A percentile compares a stretch with the other conserved stretches of the same genome.
phyloP scores from a whole-genome alignment of 495 filamentous ascomycete genomes.

The Penicillium lagena region DNA sequence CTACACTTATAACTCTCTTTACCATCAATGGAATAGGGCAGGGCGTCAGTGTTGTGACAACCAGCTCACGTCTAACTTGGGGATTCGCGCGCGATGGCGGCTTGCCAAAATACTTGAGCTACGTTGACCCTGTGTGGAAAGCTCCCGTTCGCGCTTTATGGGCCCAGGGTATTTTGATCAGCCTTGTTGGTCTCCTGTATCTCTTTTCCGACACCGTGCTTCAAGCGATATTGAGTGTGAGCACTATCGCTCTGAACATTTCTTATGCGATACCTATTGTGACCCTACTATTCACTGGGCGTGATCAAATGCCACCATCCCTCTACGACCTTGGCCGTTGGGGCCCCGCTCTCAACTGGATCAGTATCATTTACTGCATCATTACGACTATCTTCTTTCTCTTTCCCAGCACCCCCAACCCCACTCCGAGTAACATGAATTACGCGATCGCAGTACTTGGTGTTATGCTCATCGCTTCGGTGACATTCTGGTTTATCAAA shows the following conservation, averaged over 20 bases:
- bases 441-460: conserved; percentile 45
- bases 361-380: conserved; percentile 39
- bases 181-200: conserved; percentile 37
- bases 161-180: conserved; percentile 36
- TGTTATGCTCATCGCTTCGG: conserved; percentile 39
- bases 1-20: conserved; percentile 37
- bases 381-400: conserved; percentile 45
- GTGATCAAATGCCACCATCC: conserved; percentile 34
- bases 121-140: conserved; percentile 36
- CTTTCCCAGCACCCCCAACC: conserved; percentile 35
- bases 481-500: conserved; percentile 38
- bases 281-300: conserved; percentile 32
- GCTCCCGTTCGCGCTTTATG: conserved; percentile 39
- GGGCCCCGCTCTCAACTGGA: conserved; percentile 32
- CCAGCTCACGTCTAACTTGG: conserved; percentile 46
- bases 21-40: conserved; percentile 44
- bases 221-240: conserved; percentile 42
- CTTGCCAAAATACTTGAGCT: conserved; percentile 38
- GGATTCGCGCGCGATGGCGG: conserved; percentile 53
- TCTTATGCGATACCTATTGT: conserved; percentile 43
- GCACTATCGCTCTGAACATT: conserved; percentile 42
- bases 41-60: conserved; percentile 39
- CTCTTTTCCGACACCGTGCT: conserved; percentile 43
- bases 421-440: conserved; percentile 40
- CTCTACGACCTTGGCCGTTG: conserved; percentile 33